phyloP scores from a whole-genome alignment of 148 eudicot species.

The Oxyria digyna region DNA sequence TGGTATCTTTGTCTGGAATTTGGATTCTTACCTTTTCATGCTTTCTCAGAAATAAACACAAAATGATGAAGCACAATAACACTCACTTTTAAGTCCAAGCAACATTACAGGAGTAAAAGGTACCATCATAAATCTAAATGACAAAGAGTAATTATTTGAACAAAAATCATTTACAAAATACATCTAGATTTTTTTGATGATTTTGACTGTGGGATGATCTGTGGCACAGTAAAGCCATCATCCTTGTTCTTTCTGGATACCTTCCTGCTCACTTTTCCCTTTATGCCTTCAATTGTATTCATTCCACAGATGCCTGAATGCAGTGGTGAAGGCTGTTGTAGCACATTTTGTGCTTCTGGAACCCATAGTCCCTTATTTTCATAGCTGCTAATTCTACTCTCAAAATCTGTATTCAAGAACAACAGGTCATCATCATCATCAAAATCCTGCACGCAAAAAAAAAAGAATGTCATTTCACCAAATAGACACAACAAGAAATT shows the following conservation, averaged over 20 bases:
- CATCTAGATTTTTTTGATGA: not conserved
- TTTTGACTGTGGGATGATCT: constrained; percentile 1
- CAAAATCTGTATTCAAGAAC: not conserved
- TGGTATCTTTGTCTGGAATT: too few species aligned
- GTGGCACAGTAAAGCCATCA: constrained; percentile 10
- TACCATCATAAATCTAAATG: not conserved
- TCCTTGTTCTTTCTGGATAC: not conserved
- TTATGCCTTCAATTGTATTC: not conserved
- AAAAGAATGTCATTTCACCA: not conserved
- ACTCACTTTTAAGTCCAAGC: not conserved
- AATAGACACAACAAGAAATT: not conserved
- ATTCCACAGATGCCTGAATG: not conserved
- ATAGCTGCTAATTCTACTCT: constrained; percentile 14
- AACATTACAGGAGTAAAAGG: not conserved
- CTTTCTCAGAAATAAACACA: not conserved
- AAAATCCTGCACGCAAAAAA: constrained; percentile 10
- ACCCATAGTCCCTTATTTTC: constrained; percentile 39
- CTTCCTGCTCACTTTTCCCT: constrained; percentile 9
- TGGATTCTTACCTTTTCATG: too few species aligned
- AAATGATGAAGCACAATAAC: not conserved
- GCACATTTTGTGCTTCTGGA: constrained; percentile 41
- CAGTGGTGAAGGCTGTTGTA: constrained; percentile 10
- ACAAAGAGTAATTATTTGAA: not conserved
- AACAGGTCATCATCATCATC: constrained; percentile 29
- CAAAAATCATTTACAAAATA: not conserved